phyloP scores from a whole-genome alignment of 2,329 filamentous ascomycete genomes.

The Fusarium decemcellulare region DNA sequence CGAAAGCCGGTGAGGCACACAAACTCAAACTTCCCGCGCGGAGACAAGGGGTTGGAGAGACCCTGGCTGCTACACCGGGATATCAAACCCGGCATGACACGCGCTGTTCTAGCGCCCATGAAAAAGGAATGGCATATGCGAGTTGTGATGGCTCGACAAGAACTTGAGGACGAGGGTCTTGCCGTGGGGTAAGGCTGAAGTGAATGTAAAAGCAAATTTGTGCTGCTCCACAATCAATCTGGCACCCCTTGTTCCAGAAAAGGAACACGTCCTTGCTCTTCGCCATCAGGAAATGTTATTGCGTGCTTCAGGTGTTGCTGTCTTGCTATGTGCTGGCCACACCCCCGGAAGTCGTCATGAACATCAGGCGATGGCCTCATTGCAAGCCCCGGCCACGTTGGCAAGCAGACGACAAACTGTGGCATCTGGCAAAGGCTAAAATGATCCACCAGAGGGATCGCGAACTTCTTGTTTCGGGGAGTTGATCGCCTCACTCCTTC shows the following conservation, averaged over 20 bases:
- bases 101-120: background rate
- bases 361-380: background rate
- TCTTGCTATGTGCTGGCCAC: background rate
- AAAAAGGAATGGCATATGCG: background rate
- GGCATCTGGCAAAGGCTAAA: conserved; percentile 1
- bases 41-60: too few species aligned
- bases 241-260: background rate
- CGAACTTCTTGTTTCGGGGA: conserved; percentile 28
- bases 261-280: background rate
- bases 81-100: too few species aligned
- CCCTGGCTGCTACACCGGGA: background rate
- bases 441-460: conserved; percentile 6
- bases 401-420: background rate
- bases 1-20: too few species aligned
- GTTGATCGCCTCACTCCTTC: conserved; percentile 27
- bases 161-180: background rate
- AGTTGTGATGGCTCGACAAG: background rate
- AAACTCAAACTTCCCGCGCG: too few species aligned
- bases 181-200: conserved; percentile 13
- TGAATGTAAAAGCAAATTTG: background rate
- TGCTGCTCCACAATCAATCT: background rate
- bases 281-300: conserved; percentile 8
- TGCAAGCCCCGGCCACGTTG: background rate
- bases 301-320: conserved; percentile 7
- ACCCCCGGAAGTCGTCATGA: background rate